Evolutionary conservation across 257 asterid genomes (phyloP), one percentile per base, ranked within the genome.

Genomic region (Eucommia ulmoides): DNA sequence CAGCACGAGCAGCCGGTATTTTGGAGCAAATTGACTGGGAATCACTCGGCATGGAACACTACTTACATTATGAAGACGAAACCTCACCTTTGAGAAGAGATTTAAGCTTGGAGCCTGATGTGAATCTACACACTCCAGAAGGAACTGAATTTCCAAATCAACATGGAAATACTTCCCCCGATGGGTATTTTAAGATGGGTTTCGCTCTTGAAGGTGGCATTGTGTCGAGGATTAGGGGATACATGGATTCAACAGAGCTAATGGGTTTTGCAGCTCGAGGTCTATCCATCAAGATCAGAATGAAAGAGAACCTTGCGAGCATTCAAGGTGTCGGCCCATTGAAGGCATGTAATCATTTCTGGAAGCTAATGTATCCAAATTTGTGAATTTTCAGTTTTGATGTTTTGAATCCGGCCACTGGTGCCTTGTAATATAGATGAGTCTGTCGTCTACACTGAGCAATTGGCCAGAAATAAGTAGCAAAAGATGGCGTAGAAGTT

Each of bases 181-280:
- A 12, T 29, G 6, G 38, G 6, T 29, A 6, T 29, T 29, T 29
- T 29, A 29, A 12, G 51, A 64, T 56, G 23, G 75, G 77, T 49
- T 49, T 65, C 58, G 55, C 65, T 2, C 51, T 46, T 49, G 70
- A 59, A 21, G 76, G 70, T 52, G 85, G 91, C 41, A 60, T 77
- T 11, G 62, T 58, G 19, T 77, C 94, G 20, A 82, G 86, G 59
- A 65, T 79, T 22, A 66, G 72, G 25, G 69, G 80, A 21, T 82
- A 67, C 59, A 58, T 71, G 85, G 82, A 59, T 22, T 56, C 76
- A 0, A 66, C 81, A 0, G 88, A 83, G 11, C 45, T 74, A 11
- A 68, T 71, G 60, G 78, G 80, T 41, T 78, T 85, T 41, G 81
- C 94, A 3, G 92, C 96, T 23, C 70, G 88, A 78, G 80, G 74